A percentile compares a stretch with the other conserved stretches of the same genome.
phyloP scores from a whole-genome alignment of 2,329 filamentous ascomycete genomes.

The Geosmithia morbida region DNA sequence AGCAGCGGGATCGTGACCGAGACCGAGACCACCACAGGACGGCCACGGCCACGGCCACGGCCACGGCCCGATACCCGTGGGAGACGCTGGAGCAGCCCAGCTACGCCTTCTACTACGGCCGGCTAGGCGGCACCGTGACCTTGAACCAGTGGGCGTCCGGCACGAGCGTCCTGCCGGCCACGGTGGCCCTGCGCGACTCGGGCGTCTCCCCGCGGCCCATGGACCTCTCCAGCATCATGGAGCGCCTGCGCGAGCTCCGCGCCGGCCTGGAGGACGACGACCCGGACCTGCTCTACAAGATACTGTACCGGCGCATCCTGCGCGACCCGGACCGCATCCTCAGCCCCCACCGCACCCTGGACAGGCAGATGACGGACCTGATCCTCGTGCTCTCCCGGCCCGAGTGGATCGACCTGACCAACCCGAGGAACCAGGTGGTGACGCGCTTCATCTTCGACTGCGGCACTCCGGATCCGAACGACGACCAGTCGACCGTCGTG shows the following conservation, averaged over 20 bases:
- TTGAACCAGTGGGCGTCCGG: slow-evolving; percentile 51
- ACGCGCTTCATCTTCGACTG: slow-evolving; percentile 57
- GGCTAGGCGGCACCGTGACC: slow-evolving; percentile 54
- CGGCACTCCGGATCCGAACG: not conserved
- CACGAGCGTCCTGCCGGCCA: slow-evolving; percentile 38
- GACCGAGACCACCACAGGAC: no score
- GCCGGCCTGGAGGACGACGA: slow-evolving; percentile 39
- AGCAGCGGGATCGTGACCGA: no score
- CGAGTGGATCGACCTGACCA: slow-evolving; percentile 59
- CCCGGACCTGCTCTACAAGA: slow-evolving; percentile 43
- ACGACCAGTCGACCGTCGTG: not conserved
- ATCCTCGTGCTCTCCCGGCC: slow-evolving; percentile 54
- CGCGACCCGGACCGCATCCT: slow-evolving; percentile 50
- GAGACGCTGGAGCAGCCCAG: slow-evolving; percentile 63
- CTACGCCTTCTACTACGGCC: slow-evolving; percentile 52
- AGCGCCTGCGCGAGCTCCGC: slow-evolving; percentile 45
- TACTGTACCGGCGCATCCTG: slow-evolving; percentile 53
- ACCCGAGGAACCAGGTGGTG: slow-evolving; percentile 55
- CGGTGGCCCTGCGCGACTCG: slow-evolving; percentile 42
- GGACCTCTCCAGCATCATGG: slow-evolving; percentile 39
- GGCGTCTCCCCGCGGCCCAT: slow-evolving; percentile 46
- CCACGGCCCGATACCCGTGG: slow-evolving; percentile 33
- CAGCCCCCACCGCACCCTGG: slow-evolving; percentile 47
- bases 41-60: no score
- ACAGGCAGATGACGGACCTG: slow-evolving; percentile 59